phyloP scores from a whole-genome alignment of 768 basidiomycete species.

The Phanerochaete carnosa region DNA sequence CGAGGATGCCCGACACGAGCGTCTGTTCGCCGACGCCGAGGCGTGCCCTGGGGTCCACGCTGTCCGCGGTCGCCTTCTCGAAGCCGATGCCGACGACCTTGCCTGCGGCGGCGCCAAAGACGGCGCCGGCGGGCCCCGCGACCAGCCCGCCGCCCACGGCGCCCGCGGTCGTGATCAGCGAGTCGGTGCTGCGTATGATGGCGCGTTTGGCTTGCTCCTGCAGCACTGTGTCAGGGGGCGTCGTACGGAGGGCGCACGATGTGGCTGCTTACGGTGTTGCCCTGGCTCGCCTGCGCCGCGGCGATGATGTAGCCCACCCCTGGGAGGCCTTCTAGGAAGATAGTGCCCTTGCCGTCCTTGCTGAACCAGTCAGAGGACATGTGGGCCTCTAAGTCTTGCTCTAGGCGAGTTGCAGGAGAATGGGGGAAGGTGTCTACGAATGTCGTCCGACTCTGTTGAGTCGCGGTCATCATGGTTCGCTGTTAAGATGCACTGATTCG shows the following conservation, averaged over 20 bases:
- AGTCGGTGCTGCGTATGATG: not conserved
- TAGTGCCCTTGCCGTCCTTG: not conserved
- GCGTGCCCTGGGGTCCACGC: not conserved
- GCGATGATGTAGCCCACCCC: not conserved
- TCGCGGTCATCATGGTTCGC: not conserved
- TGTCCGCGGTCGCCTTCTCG: not conserved
- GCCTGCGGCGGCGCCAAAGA: not conserved
- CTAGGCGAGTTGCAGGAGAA: not conserved
- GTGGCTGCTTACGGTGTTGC: slow-evolving; percentile 1
- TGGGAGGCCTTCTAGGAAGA: not conserved
- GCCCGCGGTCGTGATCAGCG: not conserved
- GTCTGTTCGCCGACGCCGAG: not conserved
- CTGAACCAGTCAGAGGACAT: slow-evolving; percentile 2
- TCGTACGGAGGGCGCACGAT: not conserved
- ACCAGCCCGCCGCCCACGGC: slow-evolving; percentile 1
- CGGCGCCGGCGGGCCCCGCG: not conserved
- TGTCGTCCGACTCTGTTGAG: not conserved
- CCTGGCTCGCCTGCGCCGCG: not conserved
- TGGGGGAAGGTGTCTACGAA: not conserved
- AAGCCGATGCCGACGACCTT: slow-evolving; percentile 1
- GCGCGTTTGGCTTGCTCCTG: slow-evolving; percentile 1
- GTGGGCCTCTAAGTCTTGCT: not conserved
- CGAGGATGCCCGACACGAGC: not conserved
- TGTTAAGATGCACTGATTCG: not conserved
- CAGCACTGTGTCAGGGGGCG: not conserved